A percentile compares a stretch with the other conserved stretches of the same genome.
Conservation (phyloP, 2,329 filamentous ascomycete genomes). For the Sclerotinia subarctica region DNA sequence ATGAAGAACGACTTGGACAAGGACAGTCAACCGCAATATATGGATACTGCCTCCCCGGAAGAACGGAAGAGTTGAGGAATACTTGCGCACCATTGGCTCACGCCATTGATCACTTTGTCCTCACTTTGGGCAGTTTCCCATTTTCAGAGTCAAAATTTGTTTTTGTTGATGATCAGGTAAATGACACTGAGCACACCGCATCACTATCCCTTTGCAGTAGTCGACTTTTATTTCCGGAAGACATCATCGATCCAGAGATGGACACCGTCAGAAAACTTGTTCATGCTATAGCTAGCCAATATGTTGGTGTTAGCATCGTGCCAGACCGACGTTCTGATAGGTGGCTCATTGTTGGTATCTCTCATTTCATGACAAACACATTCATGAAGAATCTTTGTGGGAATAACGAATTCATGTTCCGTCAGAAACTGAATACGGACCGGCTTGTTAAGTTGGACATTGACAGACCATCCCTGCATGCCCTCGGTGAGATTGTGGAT, state of each 20-base stretch:
- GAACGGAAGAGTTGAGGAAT: constrained; percentile 78
- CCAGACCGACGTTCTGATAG: constrained; percentile 76
- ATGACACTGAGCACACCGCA: constrained; percentile 72
- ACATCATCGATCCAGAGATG: constrained; percentile 81
- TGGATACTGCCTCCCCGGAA: constrained; percentile 84
- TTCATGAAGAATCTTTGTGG: constrained; percentile 90
- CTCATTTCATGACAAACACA: constrained; percentile 91
- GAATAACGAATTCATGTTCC: constrained; percentile 90
- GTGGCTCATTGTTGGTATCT: constrained; percentile 86
- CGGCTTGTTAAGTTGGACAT: constrained; percentile 77
- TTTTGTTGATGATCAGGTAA: constrained; percentile 85
- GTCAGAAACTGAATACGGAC: constrained; percentile 82
- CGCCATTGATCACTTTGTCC: constrained; percentile 87
- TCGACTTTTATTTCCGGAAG: constrained; percentile 77
- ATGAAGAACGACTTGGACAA: constrained; percentile 84
- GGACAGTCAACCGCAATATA: constrained; percentile 80
- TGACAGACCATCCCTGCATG: constrained; percentile 75
- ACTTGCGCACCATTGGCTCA: constrained; percentile 81
- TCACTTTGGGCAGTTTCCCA: constrained; percentile 85
- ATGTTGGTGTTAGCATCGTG: constrained; percentile 90
- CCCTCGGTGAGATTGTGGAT: constrained; percentile 73
- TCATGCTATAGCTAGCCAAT: constrained; percentile 83
- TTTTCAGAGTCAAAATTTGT: constrained; percentile 90
- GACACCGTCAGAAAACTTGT: constrained; percentile 77
- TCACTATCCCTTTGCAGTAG: constrained; percentile 86